A percentile compares a stretch with the other conserved stretches of the same genome.
These are phyloP conservation scores for Coemansia sp. DNA, from an alignment of 192 early-diverging fungal species.

Conservation along the genomic window DNA sequence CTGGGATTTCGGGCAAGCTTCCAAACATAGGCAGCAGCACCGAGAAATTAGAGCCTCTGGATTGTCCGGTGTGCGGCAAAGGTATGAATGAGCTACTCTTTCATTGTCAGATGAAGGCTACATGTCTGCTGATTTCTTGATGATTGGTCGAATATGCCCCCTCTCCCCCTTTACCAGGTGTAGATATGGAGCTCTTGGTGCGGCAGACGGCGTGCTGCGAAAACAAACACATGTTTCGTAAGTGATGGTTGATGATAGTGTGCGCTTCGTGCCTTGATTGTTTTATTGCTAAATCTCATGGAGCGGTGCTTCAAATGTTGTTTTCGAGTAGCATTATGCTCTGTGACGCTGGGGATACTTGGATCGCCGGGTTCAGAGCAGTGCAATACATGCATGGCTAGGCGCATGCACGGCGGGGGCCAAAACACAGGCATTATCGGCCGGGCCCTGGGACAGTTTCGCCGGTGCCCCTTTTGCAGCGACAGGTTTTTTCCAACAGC, in stretches of 20 bases:
- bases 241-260: neutral
- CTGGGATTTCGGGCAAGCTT: constrained; percentile 26
- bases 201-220: constrained; percentile 29
- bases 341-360: constrained; percentile 32
- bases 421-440: neutral
- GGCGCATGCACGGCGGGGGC: constrained; percentile 10
- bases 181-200: constrained; percentile 39
- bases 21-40: constrained; percentile 6
- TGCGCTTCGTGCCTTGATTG: neutral
- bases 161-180: neutral
- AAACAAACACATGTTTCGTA: constrained; percentile 45
- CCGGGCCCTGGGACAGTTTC: constrained; percentile 14
- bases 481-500: constrained; percentile 28
- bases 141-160: neutral
- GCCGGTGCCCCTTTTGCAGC: constrained; percentile 35
- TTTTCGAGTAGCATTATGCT: constrained; percentile 34
- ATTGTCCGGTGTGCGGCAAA: constrained; percentile 39
- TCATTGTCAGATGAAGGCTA: neutral
- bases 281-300: neutral
- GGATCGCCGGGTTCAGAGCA: constrained; percentile 30
- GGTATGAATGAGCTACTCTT: constrained; percentile 13
- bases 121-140: neutral
- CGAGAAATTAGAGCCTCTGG: constrained; percentile 2
- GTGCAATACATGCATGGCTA: constrained; percentile 38
- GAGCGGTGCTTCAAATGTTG: constrained; percentile 1